Conservation (phyloP, 2,329 filamentous ascomycete species). For the Cryphonectria nitschkei region DNA sequence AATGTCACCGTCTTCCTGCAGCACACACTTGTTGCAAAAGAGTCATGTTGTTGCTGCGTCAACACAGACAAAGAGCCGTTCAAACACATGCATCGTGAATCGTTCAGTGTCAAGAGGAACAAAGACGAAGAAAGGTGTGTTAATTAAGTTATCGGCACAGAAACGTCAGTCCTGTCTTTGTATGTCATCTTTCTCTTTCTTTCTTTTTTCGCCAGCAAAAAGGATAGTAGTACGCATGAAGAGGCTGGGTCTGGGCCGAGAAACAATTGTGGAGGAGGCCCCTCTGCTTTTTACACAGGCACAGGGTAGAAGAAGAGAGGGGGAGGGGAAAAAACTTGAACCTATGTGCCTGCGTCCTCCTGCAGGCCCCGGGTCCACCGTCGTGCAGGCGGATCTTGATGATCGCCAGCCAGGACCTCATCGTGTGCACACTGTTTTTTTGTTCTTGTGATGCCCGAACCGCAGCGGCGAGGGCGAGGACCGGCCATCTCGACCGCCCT, state of each 20-base stretch:
- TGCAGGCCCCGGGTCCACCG: slow-evolving; percentile 3
- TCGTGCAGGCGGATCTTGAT: background rate
- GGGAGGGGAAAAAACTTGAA: background rate
- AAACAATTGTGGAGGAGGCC: background rate
- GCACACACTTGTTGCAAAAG: background rate
- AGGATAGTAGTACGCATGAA: background rate
- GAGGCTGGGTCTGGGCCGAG: background rate
- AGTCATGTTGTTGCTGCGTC: too few relatives aligned
- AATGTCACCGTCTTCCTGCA: background rate
- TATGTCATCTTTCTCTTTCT: too few relatives aligned
- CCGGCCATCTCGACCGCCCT: slow-evolving; percentile 17
- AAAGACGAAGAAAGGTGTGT: too few relatives aligned
- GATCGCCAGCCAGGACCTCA: background rate
- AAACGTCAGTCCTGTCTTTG: background rate
- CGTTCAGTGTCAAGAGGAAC: too few relatives aligned
- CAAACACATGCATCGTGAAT: background rate
- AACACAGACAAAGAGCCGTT: background rate
- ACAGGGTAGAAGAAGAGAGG: background rate
- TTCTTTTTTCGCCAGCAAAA: background rate
- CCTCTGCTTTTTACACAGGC: background rate
- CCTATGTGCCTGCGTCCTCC: background rate
- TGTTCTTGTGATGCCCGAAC: background rate
- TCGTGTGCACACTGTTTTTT: background rate
- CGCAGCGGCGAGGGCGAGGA: slow-evolving; percentile 6
- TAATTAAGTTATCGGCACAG: background rate